Evolutionary conservation across 1,284 basidiomycete species (phyloP).

Genomic region (Melampsora larici-populina): DNA sequence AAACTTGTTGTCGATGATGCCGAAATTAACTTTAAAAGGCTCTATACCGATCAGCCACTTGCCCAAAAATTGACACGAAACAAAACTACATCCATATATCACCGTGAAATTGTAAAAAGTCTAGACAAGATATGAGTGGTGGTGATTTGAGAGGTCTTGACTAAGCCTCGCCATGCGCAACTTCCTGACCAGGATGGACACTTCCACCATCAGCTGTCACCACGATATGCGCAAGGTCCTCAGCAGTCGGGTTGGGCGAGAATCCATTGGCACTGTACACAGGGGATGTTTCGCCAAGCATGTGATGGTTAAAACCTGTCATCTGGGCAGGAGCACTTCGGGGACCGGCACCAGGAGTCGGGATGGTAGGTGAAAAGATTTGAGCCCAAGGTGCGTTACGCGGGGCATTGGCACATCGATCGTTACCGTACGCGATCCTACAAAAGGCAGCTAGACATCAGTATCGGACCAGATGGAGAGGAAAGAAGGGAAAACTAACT

Average conservation of each 20-base stretch:
- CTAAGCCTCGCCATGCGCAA: slow-evolving; percentile 30
- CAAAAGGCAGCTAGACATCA: slow-evolving; percentile 63
- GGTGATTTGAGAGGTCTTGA: neutral
- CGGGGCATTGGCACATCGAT: slow-evolving; percentile 73
- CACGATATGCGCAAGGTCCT: slow-evolving; percentile 41
- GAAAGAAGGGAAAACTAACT: slow-evolving; percentile 44
- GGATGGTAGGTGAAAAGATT: slow-evolving; percentile 32
- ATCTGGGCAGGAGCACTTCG: slow-evolving; percentile 43
- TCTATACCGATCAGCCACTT: too few species aligned
- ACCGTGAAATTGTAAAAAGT: too few species aligned
- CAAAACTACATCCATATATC: too few species aligned
- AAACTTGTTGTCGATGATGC: too few species aligned
- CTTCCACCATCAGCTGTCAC: slow-evolving; percentile 42
- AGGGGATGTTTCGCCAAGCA: slow-evolving; percentile 35
- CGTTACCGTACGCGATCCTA: slow-evolving; percentile 80
- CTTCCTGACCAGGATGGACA: slow-evolving; percentile 34
- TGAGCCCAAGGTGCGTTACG: slow-evolving; percentile 43
- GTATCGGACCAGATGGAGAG: slow-evolving; percentile 53
- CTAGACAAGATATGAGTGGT: too few species aligned
- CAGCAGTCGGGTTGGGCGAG: slow-evolving; percentile 26
- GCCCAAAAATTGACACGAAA: too few species aligned
- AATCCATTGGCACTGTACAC: slow-evolving; percentile 34
- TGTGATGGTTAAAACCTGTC: slow-evolving; percentile 42
- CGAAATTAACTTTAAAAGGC: too few species aligned
- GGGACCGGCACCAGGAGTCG: slow-evolving; percentile 27